A percentile compares a stretch with the other conserved stretches of the same genome.
Evolutionary conservation across 768 basidiomycete species (phyloP).

Genomic region (Antrodiella citrinella): DNA sequence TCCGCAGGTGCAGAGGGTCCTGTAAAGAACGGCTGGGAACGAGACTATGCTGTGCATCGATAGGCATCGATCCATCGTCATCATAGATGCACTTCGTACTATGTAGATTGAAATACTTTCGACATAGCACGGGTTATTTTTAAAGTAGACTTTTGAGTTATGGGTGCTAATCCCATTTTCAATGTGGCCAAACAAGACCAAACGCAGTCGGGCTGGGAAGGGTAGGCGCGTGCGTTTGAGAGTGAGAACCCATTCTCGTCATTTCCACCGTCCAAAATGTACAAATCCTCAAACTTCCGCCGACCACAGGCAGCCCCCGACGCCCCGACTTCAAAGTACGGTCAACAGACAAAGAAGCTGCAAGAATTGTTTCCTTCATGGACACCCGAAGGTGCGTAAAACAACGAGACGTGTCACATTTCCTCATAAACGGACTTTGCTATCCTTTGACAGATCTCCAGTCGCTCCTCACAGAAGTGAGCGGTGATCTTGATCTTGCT

Average conservation of each 20-base stretch:
- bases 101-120: too few species aligned
- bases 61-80: too few species aligned
- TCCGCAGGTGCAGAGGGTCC: too few species aligned
- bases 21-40: too few species aligned
- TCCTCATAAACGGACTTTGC: too few species aligned
- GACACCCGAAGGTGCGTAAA: slow-evolving; percentile 54
- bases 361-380: slow-evolving; percentile 66
- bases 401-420: slow-evolving; percentile 2
- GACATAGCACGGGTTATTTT: too few species aligned
- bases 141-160: background rate
- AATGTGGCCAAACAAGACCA: background rate
- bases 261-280: slow-evolving; percentile 18
- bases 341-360: slow-evolving; percentile 48
- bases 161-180: background rate
- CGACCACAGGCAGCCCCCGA: slow-evolving; percentile 18
- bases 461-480: slow-evolving; percentile 57
- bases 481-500: slow-evolving; percentile 63
- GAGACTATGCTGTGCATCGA: too few species aligned
- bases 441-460: slow-evolving; percentile 46
- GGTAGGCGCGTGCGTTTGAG: slow-evolving; percentile 7
- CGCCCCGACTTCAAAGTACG: slow-evolving; percentile 32
- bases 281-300: slow-evolving; percentile 25
- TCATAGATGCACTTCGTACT: too few species aligned
- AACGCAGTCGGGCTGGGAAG: background rate
- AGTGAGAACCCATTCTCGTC: background rate